A percentile compares a stretch with the other conserved stretches of the same genome.
Evolutionary conservation across 768 basidiomycete genomes (phyloP).

Genomic region (Serendipita sp.): DNA sequence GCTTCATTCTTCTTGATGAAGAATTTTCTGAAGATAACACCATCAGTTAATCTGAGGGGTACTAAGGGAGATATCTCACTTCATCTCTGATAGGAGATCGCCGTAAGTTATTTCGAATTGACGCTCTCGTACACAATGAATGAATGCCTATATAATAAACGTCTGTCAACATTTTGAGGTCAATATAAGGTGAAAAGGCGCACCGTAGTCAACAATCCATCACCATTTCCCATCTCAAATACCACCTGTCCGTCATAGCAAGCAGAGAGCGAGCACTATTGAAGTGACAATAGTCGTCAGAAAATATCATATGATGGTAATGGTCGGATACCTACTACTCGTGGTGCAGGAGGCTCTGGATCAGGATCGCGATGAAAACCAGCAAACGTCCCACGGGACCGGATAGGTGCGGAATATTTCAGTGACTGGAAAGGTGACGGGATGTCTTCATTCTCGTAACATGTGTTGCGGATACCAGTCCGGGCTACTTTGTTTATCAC

Average conservation of each 20-base stretch:
- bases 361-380: not conserved
- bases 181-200: not conserved
- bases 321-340: not conserved
- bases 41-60: not conserved
- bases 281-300: not conserved
- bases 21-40: not conserved
- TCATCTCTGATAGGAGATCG: not conserved
- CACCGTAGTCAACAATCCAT: constrained; percentile 2
- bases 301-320: not conserved
- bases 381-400: not conserved
- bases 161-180: not conserved
- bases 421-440: not conserved
- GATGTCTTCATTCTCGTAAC: not conserved
- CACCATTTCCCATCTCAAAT: constrained; percentile 2
- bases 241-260: not conserved
- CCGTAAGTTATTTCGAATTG: not conserved
- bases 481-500: not conserved
- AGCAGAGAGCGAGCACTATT: not conserved
- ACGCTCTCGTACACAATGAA: not conserved
- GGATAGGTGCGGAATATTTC: not conserved
- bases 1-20: not conserved
- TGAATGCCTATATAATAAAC: not conserved
- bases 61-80: not conserved
- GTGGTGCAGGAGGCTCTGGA: not conserved
- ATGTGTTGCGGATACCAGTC: not conserved